These are phyloP conservation scores for Zasmidium citrigriseum DNA, from an alignment of 2,329 filamentous ascomycete genomes.

Conservation along the genomic window DNA sequence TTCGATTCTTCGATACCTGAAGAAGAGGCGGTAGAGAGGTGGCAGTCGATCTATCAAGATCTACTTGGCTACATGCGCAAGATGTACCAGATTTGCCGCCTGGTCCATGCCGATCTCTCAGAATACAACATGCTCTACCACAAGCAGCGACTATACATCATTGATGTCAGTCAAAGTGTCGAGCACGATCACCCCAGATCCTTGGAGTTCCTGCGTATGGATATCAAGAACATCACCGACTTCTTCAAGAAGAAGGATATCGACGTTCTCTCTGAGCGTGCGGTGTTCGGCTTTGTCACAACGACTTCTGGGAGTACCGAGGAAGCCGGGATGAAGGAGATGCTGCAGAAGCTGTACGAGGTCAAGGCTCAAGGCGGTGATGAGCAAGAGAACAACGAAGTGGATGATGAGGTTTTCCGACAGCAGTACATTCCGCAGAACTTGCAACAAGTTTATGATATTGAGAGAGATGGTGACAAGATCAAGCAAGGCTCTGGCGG, in stretches of 20 bases:
- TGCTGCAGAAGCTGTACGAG: constrained; percentile 68
- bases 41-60: constrained; percentile 78
- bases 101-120: constrained; percentile 94
- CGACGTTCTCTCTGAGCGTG: constrained; percentile 74
- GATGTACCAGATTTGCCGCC: constrained; percentile 86
- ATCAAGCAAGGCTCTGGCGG: constrained; percentile 72
- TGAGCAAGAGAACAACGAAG: constrained; percentile 54
- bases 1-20: constrained; percentile 58
- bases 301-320: constrained; percentile 60
- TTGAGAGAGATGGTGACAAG: constrained; percentile 84
- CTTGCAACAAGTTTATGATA: constrained; percentile 92
- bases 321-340: constrained; percentile 60
- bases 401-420: constrained; percentile 89
- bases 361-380: constrained; percentile 52
- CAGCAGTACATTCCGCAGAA: constrained; percentile 97
- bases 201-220: constrained; percentile 93
- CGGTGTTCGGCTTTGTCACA: constrained; percentile 83
- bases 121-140: constrained; percentile 98
- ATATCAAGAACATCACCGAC: constrained; percentile 94
- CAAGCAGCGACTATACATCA: constrained; percentile 80
- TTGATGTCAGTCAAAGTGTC: constrained; percentile 96
- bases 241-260: constrained; percentile 89
- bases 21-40: constrained; percentile 63
- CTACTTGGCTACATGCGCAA: constrained; percentile 85
- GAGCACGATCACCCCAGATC: constrained; percentile 94